Evolutionary conservation across 805 yeast species (phyloP).

Genomic region (Tanozyma kutaoensis): DNA sequence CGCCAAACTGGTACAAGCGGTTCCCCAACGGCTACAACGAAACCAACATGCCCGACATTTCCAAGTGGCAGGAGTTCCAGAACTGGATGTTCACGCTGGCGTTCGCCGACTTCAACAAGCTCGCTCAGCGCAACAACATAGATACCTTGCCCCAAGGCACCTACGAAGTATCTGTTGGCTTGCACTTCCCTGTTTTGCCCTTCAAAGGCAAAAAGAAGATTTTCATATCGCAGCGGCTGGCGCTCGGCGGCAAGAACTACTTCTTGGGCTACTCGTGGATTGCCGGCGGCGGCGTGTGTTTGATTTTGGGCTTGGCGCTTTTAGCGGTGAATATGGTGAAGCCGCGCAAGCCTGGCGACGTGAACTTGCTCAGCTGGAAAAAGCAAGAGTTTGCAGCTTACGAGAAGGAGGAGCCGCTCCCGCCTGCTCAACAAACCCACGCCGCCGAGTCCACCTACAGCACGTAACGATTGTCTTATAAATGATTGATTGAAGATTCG

Average conservation of each 20-base stretch:
- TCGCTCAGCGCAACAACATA: conserved; percentile 49
- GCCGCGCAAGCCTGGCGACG: conserved; percentile 65
- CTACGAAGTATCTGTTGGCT: conserved; percentile 52
- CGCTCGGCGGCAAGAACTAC: conserved; percentile 63
- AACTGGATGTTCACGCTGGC: conserved; percentile 34
- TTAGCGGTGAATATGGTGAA: conserved; percentile 41
- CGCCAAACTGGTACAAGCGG: conserved; percentile 31
- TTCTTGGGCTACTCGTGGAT: conserved; percentile 67
- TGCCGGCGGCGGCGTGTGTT: conserved; percentile 61
- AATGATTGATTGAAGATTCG: too few relatives aligned
- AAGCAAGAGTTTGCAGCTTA: conserved; percentile 20
- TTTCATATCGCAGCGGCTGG: conserved; percentile 57
- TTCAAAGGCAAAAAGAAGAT: conserved; percentile 57
- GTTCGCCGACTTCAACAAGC: conserved; percentile 26
- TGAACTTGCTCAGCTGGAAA: conserved; percentile 64
- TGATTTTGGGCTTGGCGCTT: conserved; percentile 39
- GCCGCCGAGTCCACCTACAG: too few relatives aligned
- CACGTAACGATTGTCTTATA: too few relatives aligned
- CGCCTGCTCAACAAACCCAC: too few relatives aligned
- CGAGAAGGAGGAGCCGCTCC: too few relatives aligned
- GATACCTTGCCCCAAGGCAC: conserved; percentile 42
- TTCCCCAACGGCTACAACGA: conserved; percentile 30
- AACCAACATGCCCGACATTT: conserved; percentile 29
- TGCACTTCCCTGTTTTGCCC: conserved; percentile 68
- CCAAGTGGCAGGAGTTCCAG: conserved; percentile 30